These are phyloP conservation scores for Hypoxylon trugodes DNA, from an alignment of 495 filamentous ascomycete genomes.

Conservation along the genomic window DNA sequence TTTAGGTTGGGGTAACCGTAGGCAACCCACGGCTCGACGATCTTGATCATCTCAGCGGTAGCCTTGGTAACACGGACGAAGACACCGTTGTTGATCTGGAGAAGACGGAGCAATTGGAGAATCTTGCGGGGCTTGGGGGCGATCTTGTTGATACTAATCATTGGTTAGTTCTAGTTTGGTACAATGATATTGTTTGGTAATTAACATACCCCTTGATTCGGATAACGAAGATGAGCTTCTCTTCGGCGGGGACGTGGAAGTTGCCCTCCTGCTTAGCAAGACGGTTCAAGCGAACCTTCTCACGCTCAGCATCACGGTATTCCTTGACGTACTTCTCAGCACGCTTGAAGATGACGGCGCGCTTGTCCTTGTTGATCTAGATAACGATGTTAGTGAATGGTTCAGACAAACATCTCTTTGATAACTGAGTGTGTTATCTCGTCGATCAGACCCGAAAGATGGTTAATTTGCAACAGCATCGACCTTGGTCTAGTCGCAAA, in stretches of 20 bases:
- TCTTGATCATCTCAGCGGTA: constrained; percentile 95
- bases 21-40: constrained; percentile 97
- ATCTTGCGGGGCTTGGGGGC: constrained; percentile 99
- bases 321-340: constrained; percentile 99
- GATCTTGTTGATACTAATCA: constrained; percentile 98
- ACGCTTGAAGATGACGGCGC: constrained; percentile 97
- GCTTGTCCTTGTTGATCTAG: constrained; percentile 96
- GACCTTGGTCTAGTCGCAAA: constrained; percentile 92
- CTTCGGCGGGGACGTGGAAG: constrained; percentile 92
- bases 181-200: background rate
- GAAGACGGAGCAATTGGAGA: constrained; percentile 96
- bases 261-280: constrained; percentile 89
- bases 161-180: constrained; percentile 11
- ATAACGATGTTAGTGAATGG: constrained; percentile 28
- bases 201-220: constrained; percentile 91
- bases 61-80: constrained; percentile 98
- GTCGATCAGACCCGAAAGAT: constrained; percentile 99
- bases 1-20: constrained; percentile 99
- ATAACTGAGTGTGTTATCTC: constrained; percentile 32
- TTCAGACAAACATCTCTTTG: constrained; percentile 29
- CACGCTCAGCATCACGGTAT: constrained; percentile 96
- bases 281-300: constrained; percentile 93
- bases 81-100: constrained; percentile 99
- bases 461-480: constrained; percentile 97
- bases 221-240: constrained; percentile 97